Conservation (phyloP, 2,329 filamentous ascomycete genomes). For the Talaromyces sp. region DNA sequence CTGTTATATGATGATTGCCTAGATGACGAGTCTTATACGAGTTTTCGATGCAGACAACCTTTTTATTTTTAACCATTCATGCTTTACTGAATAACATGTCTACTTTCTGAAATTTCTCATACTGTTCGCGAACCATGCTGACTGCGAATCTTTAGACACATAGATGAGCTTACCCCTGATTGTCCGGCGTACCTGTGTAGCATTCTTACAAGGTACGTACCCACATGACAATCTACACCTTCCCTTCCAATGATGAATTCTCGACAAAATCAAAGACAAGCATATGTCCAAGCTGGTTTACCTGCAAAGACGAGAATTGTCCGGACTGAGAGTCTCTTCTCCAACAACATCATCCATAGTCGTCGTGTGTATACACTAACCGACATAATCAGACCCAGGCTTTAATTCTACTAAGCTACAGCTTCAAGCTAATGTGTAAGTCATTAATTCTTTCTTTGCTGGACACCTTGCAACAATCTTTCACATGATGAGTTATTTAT, state of each 20-base stretch:
- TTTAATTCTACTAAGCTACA: neutral
- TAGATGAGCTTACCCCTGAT: neutral
- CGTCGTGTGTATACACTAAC: slow-evolving; percentile 9
- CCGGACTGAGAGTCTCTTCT: slow-evolving; percentile 40
- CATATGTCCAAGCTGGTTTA: slow-evolving; percentile 82
- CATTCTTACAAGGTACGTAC: slow-evolving; percentile 26
- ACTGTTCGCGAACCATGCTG: slow-evolving; percentile 19
- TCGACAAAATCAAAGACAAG: slow-evolving; percentile 81
- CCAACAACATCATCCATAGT: slow-evolving; percentile 14
- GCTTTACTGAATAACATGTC: slow-evolving; percentile 47
- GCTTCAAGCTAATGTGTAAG: neutral
- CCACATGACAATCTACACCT: slow-evolving; percentile 22
- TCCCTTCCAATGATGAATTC: slow-evolving; percentile 66
- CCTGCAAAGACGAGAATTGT: slow-evolving; percentile 53
- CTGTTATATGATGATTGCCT: slow-evolving; percentile 50
- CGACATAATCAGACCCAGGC: neutral
- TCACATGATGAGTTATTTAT: slow-evolving; percentile 64
- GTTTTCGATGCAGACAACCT: slow-evolving; percentile 60
- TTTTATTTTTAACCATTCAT: slow-evolving; percentile 57
- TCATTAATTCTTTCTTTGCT: neutral
- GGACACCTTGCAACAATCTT: neutral
- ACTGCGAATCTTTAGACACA: slow-evolving; percentile 18
- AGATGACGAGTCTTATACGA: slow-evolving; percentile 66
- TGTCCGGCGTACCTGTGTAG: neutral
- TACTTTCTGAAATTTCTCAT: slow-evolving; percentile 13